Percentiles rank a stretch among this genome's conserved stretches.
Conservation (phyloP, 441 rosid species). For the Mallotus repandus region DNA sequence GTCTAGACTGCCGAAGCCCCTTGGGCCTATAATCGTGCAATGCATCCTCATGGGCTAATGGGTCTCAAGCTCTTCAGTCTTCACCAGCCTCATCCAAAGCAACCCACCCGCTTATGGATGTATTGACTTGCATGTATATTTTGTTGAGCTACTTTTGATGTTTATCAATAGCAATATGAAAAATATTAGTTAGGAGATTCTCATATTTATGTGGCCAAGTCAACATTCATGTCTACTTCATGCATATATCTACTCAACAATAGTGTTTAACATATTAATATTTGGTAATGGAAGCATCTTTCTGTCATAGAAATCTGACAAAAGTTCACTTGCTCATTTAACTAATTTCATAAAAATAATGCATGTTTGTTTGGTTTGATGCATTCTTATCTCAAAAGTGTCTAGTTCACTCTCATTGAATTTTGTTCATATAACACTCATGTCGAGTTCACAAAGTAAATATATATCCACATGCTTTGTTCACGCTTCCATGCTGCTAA, state of each 20-base stretch:
- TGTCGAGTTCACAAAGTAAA: conserved; percentile 9
- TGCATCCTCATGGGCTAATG: no score
- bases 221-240: conserved; percentile 18
- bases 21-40: no score
- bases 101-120: no score
- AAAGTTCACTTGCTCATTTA: conserved; percentile 17
- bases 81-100: no score
- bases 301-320: conserved; percentile 13
- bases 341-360: conserved; percentile 11
- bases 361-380: not conserved
- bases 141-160: no score
- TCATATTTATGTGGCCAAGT: conserved; percentile 12
- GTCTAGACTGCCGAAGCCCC: no score
- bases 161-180: not conserved
- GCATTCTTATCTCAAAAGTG: not conserved
- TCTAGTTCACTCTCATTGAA: not conserved
- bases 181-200: not conserved
- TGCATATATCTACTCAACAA: not conserved
- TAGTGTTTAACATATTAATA: conserved; percentile 17
- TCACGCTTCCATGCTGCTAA: not conserved
- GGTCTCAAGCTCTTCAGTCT: no score
- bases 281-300: conserved; percentile 17
- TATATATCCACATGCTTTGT: conserved; percentile 17
- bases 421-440: not conserved
- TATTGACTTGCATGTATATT: no score